Evolutionary conservation across 768 basidiomycete genomes (phyloP).

Genomic region (Hygrocybe punicea): DNA sequence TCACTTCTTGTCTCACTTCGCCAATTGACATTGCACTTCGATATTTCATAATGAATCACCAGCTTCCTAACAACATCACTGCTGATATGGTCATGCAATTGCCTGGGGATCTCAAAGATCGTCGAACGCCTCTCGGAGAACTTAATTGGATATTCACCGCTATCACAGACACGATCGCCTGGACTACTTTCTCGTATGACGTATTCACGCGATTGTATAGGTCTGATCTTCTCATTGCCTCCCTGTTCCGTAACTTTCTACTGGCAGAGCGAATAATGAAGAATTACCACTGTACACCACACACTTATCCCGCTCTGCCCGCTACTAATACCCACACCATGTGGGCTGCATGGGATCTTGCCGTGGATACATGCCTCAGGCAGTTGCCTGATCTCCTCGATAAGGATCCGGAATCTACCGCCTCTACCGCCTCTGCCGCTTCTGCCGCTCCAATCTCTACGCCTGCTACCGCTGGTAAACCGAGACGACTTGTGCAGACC

Average conservation of each 20-base stretch:
- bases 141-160: slow-evolving; percentile 99
- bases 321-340: slow-evolving; percentile 95
- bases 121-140: slow-evolving; percentile 93
- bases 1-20: slow-evolving; percentile 95
- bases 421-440: slow-evolving; percentile 11
- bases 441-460: too few species aligned
- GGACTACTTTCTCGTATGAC: slow-evolving; percentile 94
- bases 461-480: slow-evolving; percentile 19
- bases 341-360: slow-evolving; percentile 98
- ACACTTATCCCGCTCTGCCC: slow-evolving; percentile 87
- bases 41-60: slow-evolving; percentile 88
- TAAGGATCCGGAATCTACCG: slow-evolving; percentile 32
- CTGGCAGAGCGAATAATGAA: slow-evolving; percentile 98
- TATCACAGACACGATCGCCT: slow-evolving; percentile 98
- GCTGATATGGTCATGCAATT: slow-evolving; percentile 92
- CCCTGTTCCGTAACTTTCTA: slow-evolving; percentile 94
- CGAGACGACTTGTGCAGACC: slow-evolving; percentile 14
- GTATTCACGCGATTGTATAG: slow-evolving; percentile 92
- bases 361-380: slow-evolving; percentile 88
- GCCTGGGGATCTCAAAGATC: slow-evolving; percentile 94
- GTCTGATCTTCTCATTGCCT: slow-evolving; percentile 93
- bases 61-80: slow-evolving; percentile 73
- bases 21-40: slow-evolving; percentile 97
- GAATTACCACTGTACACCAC: slow-evolving; percentile 94
- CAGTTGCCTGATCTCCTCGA: slow-evolving; percentile 84